Conservation (phyloP, 1,139 yeast genomes). For the Nakaseomyces uthaithaninus region DNA sequence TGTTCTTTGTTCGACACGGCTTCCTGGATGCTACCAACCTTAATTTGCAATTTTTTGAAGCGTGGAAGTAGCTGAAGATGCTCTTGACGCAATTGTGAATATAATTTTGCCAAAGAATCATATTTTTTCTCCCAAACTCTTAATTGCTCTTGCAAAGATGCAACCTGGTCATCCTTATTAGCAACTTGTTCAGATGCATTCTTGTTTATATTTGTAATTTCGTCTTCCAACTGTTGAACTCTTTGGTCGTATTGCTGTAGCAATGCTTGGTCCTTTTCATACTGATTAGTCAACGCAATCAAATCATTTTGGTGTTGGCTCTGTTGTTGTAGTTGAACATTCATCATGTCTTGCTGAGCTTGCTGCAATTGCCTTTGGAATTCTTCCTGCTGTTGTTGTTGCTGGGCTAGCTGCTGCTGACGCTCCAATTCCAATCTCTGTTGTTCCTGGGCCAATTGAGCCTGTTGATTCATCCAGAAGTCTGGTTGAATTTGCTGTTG, state of each 20-base stretch:
- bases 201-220: slow-evolving; percentile 51
- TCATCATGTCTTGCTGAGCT: slow-evolving; percentile 19
- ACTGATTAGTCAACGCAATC: slow-evolving; percentile 66
- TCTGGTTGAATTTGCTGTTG: slow-evolving; percentile 27
- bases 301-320: slow-evolving; percentile 76
- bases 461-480: slow-evolving; percentile 41
- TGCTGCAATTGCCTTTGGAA: slow-evolving; percentile 65
- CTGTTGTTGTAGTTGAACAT: slow-evolving; percentile 45
- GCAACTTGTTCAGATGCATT: slow-evolving; percentile 69
- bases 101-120: slow-evolving; percentile 81
- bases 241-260: slow-evolving; percentile 83
- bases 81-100: slow-evolving; percentile 87
- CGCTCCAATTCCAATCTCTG: slow-evolving; percentile 42
- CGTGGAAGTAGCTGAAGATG: slow-evolving; percentile 73
- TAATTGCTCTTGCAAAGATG: slow-evolving; percentile 66
- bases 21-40: slow-evolving; percentile 89
- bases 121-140: slow-evolving; percentile 78
- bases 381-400: slow-evolving; percentile 65
- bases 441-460: slow-evolving; percentile 39
- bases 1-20: slow-evolving; percentile 79
- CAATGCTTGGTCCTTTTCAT: slow-evolving; percentile 77
- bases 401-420: slow-evolving; percentile 48
- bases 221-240: slow-evolving; percentile 75
- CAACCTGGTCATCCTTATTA: slow-evolving; percentile 68
- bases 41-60: slow-evolving; percentile 78